Evolutionary conservation across 805 yeast species (phyloP), one percentile per base, ranked within the genome.

Genomic region (Kodamaea kakaduensis): DNA sequence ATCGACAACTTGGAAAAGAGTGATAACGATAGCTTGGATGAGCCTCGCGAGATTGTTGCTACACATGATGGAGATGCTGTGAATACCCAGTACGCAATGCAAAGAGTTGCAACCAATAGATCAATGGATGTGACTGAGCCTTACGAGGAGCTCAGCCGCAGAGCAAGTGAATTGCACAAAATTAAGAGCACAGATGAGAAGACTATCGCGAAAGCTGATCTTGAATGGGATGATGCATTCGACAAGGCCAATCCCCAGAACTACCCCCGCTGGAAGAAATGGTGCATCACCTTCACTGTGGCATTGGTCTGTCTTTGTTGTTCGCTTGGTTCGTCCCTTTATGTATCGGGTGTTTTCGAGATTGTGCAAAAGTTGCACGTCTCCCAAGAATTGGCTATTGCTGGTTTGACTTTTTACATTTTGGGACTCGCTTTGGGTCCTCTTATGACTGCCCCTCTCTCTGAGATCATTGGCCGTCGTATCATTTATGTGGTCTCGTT

Each of bases 381-480:
- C 9, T 74, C 79, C 8, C 73, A 78, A 53, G 79, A 79, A 25
- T 64, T 83, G 40, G 80, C 75, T 9, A 51, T 84, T 20, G 59
- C 84, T 1, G 93, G 93, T 8, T 67, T 83, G 44, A 77, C 88
- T 0, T 73, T 83, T 42, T 83, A 82, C 51, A 54, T 82, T 36
- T 38, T 83, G 17, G 90, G 90, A n/a, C 64, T 83, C 33, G 81
- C 87, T 0, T 61, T 72, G 41, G 85, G 85, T 9, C 87, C 88
- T 1, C 76, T 78, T 6, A 44, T 82, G 32, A 79, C 83, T 9
- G 87, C 88, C 5, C 89, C 89, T 17, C 55, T 81, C 24, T 78
- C 85, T 18, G 89, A 82, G 58, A 57, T 79, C 3, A 70, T 77
- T 43, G 89, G 90, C 27, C 65, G 90, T 45, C 73, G 76, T 48